Percentiles rank a stretch among this genome's conserved stretches.
These are phyloP conservation scores for Stenocarpella maydis DNA, from an alignment of 2,329 filamentous ascomycete genomes.

Conservation along the genomic window DNA sequence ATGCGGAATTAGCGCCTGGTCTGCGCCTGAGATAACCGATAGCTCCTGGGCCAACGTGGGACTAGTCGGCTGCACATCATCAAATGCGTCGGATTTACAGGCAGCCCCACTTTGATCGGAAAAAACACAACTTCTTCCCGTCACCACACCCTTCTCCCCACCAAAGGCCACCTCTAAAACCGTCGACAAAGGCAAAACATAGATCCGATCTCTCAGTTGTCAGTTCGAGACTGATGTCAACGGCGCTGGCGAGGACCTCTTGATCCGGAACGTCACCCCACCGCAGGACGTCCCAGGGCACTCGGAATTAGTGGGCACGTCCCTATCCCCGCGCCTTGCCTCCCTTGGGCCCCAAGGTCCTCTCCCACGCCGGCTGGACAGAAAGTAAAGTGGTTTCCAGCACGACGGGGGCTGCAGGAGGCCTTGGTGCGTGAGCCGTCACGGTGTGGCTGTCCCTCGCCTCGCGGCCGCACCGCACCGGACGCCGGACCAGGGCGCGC, in stretches of 20 bases:
- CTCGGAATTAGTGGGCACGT: constrained; percentile 6
- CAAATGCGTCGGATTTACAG: constrained; percentile 11
- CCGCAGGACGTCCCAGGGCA: not conserved
- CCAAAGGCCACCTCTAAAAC: not conserved
- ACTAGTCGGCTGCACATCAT: too few relatives aligned
- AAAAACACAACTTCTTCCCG: not conserved
- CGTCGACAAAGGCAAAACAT: constrained; percentile 10
- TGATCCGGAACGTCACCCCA: not conserved
- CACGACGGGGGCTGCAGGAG: too few relatives aligned
- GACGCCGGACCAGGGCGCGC: not conserved
- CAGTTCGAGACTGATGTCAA: not conserved
- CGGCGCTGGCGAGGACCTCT: not conserved
- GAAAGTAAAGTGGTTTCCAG: not conserved
- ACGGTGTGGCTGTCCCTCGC: constrained; percentile 12
- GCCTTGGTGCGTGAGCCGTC: not conserved
- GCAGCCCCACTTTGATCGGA: constrained; percentile 13
- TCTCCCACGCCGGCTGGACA: not conserved
- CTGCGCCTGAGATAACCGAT: not conserved
- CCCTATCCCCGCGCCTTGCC: not conserved
- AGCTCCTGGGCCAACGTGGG: not conserved
- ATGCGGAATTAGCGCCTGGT: constrained; percentile 15
- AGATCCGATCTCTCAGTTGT: constrained; percentile 1
- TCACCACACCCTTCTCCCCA: constrained; percentile 3
- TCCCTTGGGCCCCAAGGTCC: too few relatives aligned
- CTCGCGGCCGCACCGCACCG: not conserved